A percentile compares a stretch with the other conserved stretches of the same genome.
phyloP scores from a whole-genome alignment of 2,329 filamentous ascomycete species.

The Xylaria polymorpha region DNA sequence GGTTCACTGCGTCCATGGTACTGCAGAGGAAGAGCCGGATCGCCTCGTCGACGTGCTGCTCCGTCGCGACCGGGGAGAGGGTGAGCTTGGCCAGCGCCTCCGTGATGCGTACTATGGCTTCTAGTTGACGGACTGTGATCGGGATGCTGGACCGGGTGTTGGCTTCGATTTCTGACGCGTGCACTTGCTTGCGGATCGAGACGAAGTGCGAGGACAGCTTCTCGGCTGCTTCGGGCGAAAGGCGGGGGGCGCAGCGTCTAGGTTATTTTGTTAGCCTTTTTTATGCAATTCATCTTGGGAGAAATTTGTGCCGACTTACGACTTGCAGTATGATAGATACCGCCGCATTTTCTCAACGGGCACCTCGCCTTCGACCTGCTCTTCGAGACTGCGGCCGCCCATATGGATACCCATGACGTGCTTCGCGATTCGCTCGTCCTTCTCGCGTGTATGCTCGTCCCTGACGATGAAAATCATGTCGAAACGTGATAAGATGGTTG shows the following conservation, averaged over 20 bases:
- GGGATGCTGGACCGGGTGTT: constrained; percentile 93
- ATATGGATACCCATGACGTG: constrained; percentile 99
- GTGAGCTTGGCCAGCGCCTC: constrained; percentile 94
- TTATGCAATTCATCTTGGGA: neutral
- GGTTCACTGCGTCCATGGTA: constrained; percentile 97
- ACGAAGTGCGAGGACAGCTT: constrained; percentile 98
- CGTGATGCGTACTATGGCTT: constrained; percentile 96
- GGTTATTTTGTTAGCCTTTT: constrained; percentile 40
- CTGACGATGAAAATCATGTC: constrained; percentile 99
- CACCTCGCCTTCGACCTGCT: constrained; percentile 87
- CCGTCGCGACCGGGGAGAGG: constrained; percentile 85
- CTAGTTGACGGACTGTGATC: constrained; percentile 96
- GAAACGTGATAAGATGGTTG: constrained; percentile 96
- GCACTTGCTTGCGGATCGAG: constrained; percentile 92
- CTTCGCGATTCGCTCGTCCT: constrained; percentile 92
- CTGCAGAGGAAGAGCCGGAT: constrained; percentile 96
- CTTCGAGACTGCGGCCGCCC: constrained; percentile 84
- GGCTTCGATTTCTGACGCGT: constrained; percentile 87
- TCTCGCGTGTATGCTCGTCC: constrained; percentile 89
- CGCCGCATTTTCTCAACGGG: constrained; percentile 96
- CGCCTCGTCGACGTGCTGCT: constrained; percentile 94
- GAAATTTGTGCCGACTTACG: constrained; percentile 65
- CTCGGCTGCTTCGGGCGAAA: constrained; percentile 90
- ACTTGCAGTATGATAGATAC: constrained; percentile 97
- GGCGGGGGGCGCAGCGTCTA: constrained; percentile 89